Evolutionary conservation across 352 stramenopile genomes (phyloP), one percentile per base, ranked within the genome.

Genomic region (Phytophthora fragariaefolia): DNA sequence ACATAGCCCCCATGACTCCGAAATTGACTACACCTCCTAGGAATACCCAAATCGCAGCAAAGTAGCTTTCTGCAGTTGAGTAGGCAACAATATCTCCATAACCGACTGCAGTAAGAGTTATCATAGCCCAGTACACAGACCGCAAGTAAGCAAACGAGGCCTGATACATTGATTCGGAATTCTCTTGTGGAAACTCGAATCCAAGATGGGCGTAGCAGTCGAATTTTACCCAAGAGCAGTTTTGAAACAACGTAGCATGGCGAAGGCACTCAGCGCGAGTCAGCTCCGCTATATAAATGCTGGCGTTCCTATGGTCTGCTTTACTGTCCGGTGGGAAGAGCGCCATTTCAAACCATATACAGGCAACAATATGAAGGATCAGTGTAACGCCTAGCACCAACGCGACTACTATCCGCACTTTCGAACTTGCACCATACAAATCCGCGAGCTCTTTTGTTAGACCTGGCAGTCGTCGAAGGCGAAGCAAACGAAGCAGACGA

Each of bases 211-310:
- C 77, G 36, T 91, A 87, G 1, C 73, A 72, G 28, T 92, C 83
- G 45, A 83, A 85, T 26, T 87, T 68, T 1, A 72, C 79, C 83
- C 83, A 92, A 2, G 83, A 90, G 56, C 83, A 92, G 66, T 92
- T 92, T 3, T 69, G 54, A 32, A 79, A 60, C 4, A 70, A 48
- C 1, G 68, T 74, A 7, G 76, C 79, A 13, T 78, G 47, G 3
- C 60, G 63, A 27, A 90, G 57, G 45, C 81, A 87, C 7, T 60
- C 60, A 4, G 62, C 45, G 24, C 79, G 71, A 0, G 81, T 78
- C 15, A 87, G 34, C 1, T 59, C 67, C 1, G 40, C n/a, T 28
- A 63, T 48, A 9, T 32, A 46, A 4, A 56, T 28, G 32, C 23
- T 32, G 15, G 20, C 49, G 10, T 63, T 20, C 0, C 24, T 8